These are phyloP conservation scores for Alternaria tenuissima DNA, from an alignment of 2,329 filamentous ascomycete species.

Conservation along the genomic window DNA sequence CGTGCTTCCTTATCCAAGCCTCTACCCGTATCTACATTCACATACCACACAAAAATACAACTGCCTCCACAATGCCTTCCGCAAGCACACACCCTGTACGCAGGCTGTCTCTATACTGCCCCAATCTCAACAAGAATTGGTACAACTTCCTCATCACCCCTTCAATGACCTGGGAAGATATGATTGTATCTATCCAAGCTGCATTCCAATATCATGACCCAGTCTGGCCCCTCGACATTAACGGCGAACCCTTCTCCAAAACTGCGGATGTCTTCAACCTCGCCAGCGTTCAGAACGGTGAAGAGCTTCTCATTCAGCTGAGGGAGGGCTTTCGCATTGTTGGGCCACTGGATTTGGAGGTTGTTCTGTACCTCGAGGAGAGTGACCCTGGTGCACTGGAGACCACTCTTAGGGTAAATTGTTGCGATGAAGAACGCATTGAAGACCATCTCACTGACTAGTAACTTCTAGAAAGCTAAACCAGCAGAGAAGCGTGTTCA, in stretches of 20 bases:
- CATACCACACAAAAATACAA: background rate
- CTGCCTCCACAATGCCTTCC: background rate
- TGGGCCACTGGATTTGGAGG: background rate
- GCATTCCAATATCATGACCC: background rate
- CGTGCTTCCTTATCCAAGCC: background rate
- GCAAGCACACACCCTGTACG: background rate
- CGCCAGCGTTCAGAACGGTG: background rate
- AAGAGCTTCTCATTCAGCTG: background rate
- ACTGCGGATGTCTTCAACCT: background rate
- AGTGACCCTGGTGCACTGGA: background rate
- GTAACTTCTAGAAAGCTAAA: background rate
- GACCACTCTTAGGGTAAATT: background rate
- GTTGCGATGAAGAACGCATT: rapidly evolving
- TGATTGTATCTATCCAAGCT: background rate
- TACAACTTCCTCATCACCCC: background rate
- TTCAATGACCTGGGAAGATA: background rate
- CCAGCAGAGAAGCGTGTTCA: background rate
- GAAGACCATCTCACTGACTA: background rate
- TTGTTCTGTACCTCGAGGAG: background rate
- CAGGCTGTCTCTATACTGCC: background rate
- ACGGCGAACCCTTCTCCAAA: background rate
- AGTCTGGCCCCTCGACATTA: background rate
- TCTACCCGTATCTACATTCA: background rate
- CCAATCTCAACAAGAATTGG: background rate
- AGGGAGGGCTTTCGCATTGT: background rate